These are phyloP conservation scores for Cercospora berteroae DNA, from an alignment of 2,329 filamentous ascomycete genomes.

Conservation along the genomic window DNA sequence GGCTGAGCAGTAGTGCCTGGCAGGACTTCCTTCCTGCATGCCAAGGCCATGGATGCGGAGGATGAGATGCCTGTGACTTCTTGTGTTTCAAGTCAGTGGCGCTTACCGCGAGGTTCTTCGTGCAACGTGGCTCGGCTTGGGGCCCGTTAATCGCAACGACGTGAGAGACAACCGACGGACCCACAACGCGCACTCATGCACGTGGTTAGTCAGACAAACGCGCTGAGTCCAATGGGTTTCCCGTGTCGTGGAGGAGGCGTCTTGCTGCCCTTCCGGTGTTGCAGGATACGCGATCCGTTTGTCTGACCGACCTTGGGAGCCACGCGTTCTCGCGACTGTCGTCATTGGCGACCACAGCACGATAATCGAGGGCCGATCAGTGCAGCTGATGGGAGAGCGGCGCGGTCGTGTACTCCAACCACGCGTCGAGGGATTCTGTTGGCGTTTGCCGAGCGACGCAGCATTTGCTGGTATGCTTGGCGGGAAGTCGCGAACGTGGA, in stretches of 20 bases:
- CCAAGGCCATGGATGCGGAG: not conserved
- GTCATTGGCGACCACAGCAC: not conserved
- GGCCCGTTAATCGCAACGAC: not conserved
- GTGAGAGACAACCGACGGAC: not conserved
- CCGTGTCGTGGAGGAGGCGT: not conserved
- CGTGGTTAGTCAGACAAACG: not conserved
- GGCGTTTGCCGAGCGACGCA: not conserved
- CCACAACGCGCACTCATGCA: not conserved
- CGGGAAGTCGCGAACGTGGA: not conserved
- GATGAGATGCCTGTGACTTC: not conserved
- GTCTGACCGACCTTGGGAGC: not conserved
- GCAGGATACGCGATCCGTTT: not conserved
- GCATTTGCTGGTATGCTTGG: not conserved
- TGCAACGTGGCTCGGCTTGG: not conserved
- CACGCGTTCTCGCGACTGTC: not conserved
- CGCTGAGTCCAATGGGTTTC: not conserved
- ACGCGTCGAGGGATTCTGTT: not conserved
- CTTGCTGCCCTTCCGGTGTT: not conserved
- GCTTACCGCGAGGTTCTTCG: not conserved
- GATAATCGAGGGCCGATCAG: not conserved
- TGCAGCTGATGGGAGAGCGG: not conserved
- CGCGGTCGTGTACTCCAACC: not conserved
- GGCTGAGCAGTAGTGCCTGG: not conserved
- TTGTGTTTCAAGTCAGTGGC: not conserved
- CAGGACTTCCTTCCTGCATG: not conserved